These are phyloP conservation scores for Oidiodendron maius DNA, from an alignment of 495 filamentous ascomycete species.

Conservation along the genomic window DNA sequence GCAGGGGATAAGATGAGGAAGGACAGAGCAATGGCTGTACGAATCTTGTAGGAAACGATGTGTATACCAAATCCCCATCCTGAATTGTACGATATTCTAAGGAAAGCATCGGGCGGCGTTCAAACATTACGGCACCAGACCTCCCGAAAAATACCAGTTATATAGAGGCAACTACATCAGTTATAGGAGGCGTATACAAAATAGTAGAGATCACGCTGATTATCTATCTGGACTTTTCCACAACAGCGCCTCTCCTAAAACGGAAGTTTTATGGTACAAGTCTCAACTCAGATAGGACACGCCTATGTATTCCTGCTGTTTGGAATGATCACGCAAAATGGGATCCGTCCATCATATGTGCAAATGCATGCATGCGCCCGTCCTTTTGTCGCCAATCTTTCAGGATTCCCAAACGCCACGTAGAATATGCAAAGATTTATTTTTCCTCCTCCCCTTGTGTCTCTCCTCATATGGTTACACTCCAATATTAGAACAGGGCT, in stretches of 20 bases:
- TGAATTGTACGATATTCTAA: neutral
- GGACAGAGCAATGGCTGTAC: neutral
- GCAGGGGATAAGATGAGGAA: neutral
- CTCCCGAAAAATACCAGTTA: no score
- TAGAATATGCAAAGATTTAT: slow-evolving; percentile 17
- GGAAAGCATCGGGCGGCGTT: slow-evolving; percentile 6
- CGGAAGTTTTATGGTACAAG: neutral
- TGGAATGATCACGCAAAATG: neutral
- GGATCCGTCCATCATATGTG: slow-evolving; percentile 1
- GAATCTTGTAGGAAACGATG: neutral
- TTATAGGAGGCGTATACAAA: no score
- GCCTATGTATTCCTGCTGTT: neutral
- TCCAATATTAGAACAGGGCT: slow-evolving; percentile 2
- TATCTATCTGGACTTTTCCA: neutral
- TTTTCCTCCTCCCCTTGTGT: neutral
- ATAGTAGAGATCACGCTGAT: neutral
- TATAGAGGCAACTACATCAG: no score
- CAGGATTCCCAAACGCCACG: slow-evolving; percentile 17
- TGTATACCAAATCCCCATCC: no score
- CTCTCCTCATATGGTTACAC: slow-evolving; percentile 16
- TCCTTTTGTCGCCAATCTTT: slow-evolving; percentile 14
- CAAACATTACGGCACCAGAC: neutral
- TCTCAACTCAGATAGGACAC: neutral
- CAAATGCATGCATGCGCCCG: slow-evolving; percentile 10
- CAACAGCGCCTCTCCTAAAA: neutral